Base-by-base conservation (phyloP, 495 filamentous ascomycete species). In the Podospora appendiculata region DNA sequence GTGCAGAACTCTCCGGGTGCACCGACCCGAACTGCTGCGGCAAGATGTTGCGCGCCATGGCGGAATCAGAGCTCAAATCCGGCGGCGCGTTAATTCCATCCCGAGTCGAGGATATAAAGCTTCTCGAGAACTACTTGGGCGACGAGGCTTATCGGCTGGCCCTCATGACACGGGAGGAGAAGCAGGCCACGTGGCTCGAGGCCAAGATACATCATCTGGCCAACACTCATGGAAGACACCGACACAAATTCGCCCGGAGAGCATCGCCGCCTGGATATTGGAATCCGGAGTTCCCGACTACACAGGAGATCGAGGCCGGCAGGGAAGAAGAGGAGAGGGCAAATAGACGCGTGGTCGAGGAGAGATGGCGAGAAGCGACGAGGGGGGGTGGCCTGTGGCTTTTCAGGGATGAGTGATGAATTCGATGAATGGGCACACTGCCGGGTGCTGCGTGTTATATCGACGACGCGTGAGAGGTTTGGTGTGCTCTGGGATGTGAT, bases 181-280 rank as follows among this genome's bases (percentile, higher is more conserved):
- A 79, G 48, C 62, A 78, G 47, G 68, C 81, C 40, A 47, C 86
- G 36, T 70, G 91, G 53, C 53, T 87, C 14, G 75, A 87, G 56
- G 92, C 88, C 7, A 83, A 81, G 58, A 80, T 80, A 0, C 75
- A 75, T 58, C 67, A 77, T 18, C 69, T 95, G 47, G 83, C 90
- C 6, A 80, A 93, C 53, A 74, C 75, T 48, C 79, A 77, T 66
- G 89, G 91, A 7, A 86, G 71, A 63, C 93, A 96, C 69, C 74
- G 85, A 39, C 81, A 94, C 55, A 76, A 80, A 33, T 90, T 85
- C 63, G 79, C 81, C 52, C 78, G 90, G 32, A 68, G 76, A 19
- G 70, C 67, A 34, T 87, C 85, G 11, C 92, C 93, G 3, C 87
- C 88, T 13, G 90, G 90, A 1, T 96, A 86, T 60, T 98, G 93